Evolutionary conservation across 176 grass and related monocot genomes (phyloP), one percentile per base, ranked within the genome.

Genomic region (Luzula sylvatica): DNA sequence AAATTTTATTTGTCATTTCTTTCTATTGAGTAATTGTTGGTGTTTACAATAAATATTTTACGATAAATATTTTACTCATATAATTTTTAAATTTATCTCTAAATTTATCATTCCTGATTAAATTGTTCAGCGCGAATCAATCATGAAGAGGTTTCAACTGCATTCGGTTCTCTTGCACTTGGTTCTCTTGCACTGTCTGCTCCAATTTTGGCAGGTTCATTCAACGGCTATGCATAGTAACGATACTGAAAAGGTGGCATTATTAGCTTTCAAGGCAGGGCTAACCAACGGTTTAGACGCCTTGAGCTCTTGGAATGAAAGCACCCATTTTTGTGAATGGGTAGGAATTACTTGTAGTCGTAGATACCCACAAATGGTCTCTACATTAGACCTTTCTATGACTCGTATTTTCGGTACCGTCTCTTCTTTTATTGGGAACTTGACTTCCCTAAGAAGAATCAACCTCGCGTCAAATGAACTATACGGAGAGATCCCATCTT

Each of bases 301-400:
- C 6, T 48, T 48, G 45, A 48, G 16, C 45, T 48, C 45, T n/a
- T 48, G 45, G 45, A 48, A 48, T 48, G 15, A 48, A 48, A 48
- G 45, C 45, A 48, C 14, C 3, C 45, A 48, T 15, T 48, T n/a
- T 19, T 48, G 45, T 48, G 1, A 5, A 0, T 48, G 45, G 45
- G 14, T 48, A 17, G 45, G 45, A 48, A 14, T 48, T 48, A 48
- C 45, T 17, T 48, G 45, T 19, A 48, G 45, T 2, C 17, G 15
- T 48, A 48, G 45, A 8, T 14, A 48, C 45, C 2, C 45, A 0
- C 12, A 48, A 17, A 48, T 7, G 17, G 45, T 48, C 11, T 6
- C 17, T 48, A 14, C 45, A 15, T 48, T 48, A 3, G 45, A 48
- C 45, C 45, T 48, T 19, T 2, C 45, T n/a, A 1, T 17, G 17